Evolutionary conservation across 2,329 filamentous ascomycete species (phyloP).

Genomic region (Cercospora beticola): DNA sequence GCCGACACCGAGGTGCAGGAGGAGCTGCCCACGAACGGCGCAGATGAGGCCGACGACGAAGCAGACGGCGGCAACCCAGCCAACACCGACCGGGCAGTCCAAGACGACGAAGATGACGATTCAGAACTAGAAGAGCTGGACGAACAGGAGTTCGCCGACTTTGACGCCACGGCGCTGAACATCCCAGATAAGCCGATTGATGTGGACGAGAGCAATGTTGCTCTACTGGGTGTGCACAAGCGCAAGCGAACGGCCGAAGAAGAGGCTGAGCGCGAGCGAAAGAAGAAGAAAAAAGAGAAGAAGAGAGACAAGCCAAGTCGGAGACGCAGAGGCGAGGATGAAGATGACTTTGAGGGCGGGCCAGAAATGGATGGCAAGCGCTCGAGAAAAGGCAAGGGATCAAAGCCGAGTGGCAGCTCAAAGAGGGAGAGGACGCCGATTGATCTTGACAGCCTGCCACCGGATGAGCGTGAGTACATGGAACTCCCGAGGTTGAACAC

Average conservation of each 20-base stretch:
- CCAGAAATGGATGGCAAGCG: slow-evolving; percentile 57
- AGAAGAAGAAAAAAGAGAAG: slow-evolving; percentile 31
- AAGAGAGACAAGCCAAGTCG: slow-evolving; percentile 29
- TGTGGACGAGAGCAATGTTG: slow-evolving; percentile 63
- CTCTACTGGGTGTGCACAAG: slow-evolving; percentile 62
- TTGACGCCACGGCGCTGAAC: slow-evolving; percentile 60
- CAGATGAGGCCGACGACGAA: slow-evolving; percentile 31
- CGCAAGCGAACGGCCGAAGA: slow-evolving; percentile 63
- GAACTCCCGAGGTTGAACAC: slow-evolving; percentile 9
- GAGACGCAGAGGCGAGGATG: slow-evolving; percentile 20
- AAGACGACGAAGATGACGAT: slow-evolving; percentile 57
- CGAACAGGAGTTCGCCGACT: slow-evolving; percentile 65
- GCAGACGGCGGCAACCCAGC: slow-evolving; percentile 20
- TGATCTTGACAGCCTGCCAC: slow-evolving; percentile 75
- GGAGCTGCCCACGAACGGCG: slow-evolving; percentile 29
- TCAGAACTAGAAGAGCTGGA: slow-evolving; percentile 63
- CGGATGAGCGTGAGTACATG: slow-evolving; percentile 69
- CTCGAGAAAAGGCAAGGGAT: slow-evolving; percentile 49
- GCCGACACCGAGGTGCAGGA: slow-evolving; percentile 48
- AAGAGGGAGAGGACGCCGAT: slow-evolving; percentile 56
- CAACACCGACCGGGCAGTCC: slow-evolving; percentile 37
- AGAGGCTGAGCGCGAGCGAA: slow-evolving; percentile 60
- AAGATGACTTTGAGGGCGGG: slow-evolving; percentile 38
- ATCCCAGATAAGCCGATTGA: slow-evolving; percentile 60
- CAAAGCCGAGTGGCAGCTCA: slow-evolving; percentile 43